Percentiles rank a stretch among this genome's conserved stretches.
These are phyloP conservation scores for Silene conica DNA, from an alignment of 148 eudicot species.

Conservation along the genomic window DNA sequence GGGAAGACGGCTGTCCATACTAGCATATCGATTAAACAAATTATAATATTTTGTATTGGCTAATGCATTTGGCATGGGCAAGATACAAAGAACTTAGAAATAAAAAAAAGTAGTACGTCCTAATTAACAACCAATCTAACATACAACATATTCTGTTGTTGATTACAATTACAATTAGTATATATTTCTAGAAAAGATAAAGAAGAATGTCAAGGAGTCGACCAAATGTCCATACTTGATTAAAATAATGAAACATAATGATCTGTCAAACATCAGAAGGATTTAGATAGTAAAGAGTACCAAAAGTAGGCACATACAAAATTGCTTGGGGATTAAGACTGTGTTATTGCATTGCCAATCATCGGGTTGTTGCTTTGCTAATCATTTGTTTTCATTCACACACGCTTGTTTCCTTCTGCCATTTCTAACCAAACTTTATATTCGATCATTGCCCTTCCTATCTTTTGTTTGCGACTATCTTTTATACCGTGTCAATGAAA, in stretches of 20 bases:
- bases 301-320: slow-evolving; percentile 26
- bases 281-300: slow-evolving; percentile 8
- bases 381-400: slow-evolving; percentile 17
- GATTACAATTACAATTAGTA: neutral
- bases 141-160: too few species aligned
- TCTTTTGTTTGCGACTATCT: too few species aligned
- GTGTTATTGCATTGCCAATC: slow-evolving; percentile 17
- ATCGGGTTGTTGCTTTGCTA: slow-evolving; percentile 26
- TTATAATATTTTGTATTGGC: too few species aligned
- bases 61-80: too few species aligned
- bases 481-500: too few species aligned
- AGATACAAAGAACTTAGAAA: too few species aligned
- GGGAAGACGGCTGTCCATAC: too few species aligned
- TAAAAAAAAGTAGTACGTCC: too few species aligned
- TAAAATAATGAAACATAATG: neutral
- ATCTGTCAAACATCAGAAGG: slow-evolving; percentile 7
- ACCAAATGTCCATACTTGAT: slow-evolving; percentile 13
- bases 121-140: too few species aligned
- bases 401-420: slow-evolving; percentile 5
- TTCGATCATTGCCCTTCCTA: too few species aligned
- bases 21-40: too few species aligned
- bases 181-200: neutral
- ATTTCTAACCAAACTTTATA: too few species aligned
- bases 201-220: slow-evolving; percentile 13
- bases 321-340: slow-evolving; percentile 3